These are phyloP conservation scores for Nicotiana otophora DNA, from an alignment of 257 asterid species.

Conservation along the genomic window DNA sequence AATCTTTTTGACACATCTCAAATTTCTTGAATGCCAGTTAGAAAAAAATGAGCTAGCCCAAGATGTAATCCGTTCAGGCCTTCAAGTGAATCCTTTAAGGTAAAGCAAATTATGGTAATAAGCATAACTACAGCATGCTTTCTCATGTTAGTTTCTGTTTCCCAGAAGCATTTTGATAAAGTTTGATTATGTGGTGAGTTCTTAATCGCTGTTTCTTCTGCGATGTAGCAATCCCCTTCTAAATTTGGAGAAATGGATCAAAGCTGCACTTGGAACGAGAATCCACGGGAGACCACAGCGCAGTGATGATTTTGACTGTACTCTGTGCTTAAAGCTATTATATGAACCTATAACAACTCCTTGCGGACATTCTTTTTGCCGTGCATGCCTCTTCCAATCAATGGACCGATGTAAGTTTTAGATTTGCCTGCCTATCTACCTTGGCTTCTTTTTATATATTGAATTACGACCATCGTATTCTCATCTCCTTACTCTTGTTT, in stretches of 20 bases:
- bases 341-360: conserved; percentile 94
- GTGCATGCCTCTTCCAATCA: conserved; percentile 88
- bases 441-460: conserved; percentile 3
- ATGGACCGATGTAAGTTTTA: conserved; percentile 79
- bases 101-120: conserved; percentile 20
- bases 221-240: conserved; percentile 52
- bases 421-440: conserved; percentile 4
- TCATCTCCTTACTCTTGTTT: not conserved
- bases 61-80: conserved; percentile 69
- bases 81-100: conserved; percentile 68
- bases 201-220: conserved; percentile 7
- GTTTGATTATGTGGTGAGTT: not conserved
- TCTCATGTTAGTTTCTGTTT: not conserved
- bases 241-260: conserved; percentile 49
- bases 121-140: not conserved
- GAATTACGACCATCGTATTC: not conserved
- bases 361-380: conserved; percentile 98
- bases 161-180: not conserved
- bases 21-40: conserved; percentile 48
- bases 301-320: conserved; percentile 93
- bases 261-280: conserved; percentile 39
- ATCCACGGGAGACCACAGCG: conserved; percentile 54
- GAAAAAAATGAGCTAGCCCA: conserved; percentile 75
- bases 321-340: conserved; percentile 81
- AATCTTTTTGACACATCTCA: not conserved